A percentile compares a stretch with the other conserved stretches of the same genome.
Conservation (phyloP, 2,329 filamentous ascomycete species). For the Diplodia corticola region DNA sequence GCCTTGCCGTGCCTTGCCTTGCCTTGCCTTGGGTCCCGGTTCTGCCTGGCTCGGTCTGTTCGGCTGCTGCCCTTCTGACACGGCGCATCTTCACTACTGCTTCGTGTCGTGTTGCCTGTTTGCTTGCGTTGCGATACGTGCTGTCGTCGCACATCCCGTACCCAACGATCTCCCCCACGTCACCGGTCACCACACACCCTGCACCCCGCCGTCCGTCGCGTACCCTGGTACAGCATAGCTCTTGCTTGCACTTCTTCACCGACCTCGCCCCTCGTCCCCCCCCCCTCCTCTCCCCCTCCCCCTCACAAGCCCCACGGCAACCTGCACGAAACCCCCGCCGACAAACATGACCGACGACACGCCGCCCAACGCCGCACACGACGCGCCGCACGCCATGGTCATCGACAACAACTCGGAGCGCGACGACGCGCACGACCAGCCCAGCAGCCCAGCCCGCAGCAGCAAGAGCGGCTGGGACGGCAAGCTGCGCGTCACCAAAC, state of each 20-base stretch:
- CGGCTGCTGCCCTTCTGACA: neutral
- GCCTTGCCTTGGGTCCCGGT: neutral
- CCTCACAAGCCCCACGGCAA: neutral
- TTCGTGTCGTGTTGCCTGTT: neutral
- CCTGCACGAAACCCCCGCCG: neutral
- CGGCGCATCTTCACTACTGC: neutral
- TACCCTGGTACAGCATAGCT: neutral
- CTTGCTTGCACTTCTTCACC: neutral
- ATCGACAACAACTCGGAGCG: conserved; percentile 9
- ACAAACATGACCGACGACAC: neutral
- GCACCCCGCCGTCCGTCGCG: neutral
- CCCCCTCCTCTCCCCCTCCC: too few species aligned
- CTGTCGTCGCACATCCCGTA: neutral
- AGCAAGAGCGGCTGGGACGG: conserved; percentile 71
- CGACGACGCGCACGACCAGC: neutral
- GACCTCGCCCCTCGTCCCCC: neutral
- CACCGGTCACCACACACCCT: neutral
- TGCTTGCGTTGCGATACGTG: neutral
- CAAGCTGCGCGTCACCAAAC: conserved; percentile 71
- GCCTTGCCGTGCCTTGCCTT: neutral
- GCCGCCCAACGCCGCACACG: neutral
- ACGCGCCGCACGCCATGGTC: conserved; percentile 9
- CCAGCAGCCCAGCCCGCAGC: neutral
- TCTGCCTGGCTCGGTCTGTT: neutral
- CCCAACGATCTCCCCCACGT: neutral